phyloP scores from a whole-genome alignment of 129 eudicot species.

The Glebionis coronaria region DNA sequence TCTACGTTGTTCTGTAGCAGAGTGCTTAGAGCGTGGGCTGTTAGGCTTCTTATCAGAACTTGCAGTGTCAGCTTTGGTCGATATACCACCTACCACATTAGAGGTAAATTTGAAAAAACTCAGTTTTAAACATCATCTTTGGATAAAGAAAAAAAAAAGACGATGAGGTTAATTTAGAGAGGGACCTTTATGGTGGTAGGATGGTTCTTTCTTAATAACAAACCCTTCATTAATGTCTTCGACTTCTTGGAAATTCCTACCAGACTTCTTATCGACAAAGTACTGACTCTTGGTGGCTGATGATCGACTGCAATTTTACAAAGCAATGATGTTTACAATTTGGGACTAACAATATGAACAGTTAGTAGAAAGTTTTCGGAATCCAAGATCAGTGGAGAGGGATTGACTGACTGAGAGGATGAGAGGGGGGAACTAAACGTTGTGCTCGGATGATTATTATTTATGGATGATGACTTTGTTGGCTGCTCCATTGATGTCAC shows the following conservation, averaged over 20 bases:
- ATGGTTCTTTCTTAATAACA: slow-evolving; percentile 59
- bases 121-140: slow-evolving; percentile 5
- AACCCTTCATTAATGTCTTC: slow-evolving; percentile 68
- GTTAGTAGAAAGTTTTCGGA: neutral
- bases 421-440: slow-evolving; percentile 61
- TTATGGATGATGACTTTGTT: slow-evolving; percentile 46
- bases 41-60: slow-evolving; percentile 65
- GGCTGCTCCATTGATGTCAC: slow-evolving; percentile 7
- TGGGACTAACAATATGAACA: neutral
- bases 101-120: neutral
- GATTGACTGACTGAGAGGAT: slow-evolving; percentile 48
- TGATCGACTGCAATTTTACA: slow-evolving; percentile 47
- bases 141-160: slow-evolving; percentile 6
- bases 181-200: slow-evolving; percentile 58
- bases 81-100: slow-evolving; percentile 33
- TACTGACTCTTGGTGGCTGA: slow-evolving; percentile 47
- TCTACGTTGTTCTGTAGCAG: slow-evolving; percentile 98
- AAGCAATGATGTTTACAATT: slow-evolving; percentile 1
- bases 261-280: slow-evolving; percentile 68
- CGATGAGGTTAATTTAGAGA: no score
- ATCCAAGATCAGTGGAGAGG: slow-evolving; percentile 6
- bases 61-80: slow-evolving; percentile 52
- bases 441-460: slow-evolving; percentile 40
- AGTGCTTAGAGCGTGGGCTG: slow-evolving; percentile 93
- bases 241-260: slow-evolving; percentile 49